phyloP scores from a whole-genome alignment of 1,284 basidiomycete species.

The Uromyces viciae-fabae region DNA sequence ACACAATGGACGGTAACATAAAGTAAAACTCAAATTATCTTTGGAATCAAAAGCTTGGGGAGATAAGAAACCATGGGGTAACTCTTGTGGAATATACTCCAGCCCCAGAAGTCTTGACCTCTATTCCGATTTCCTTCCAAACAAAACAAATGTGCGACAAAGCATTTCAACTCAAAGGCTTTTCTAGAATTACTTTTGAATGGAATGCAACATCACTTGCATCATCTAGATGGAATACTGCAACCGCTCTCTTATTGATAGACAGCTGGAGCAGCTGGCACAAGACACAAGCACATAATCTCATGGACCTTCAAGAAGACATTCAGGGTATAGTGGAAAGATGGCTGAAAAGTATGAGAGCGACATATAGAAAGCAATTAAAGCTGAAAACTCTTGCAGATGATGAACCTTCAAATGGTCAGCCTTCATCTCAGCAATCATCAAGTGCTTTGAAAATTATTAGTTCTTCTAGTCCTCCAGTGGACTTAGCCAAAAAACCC shows the following conservation, averaged over 20 bases:
- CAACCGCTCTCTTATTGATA: neutral
- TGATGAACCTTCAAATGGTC: neutral
- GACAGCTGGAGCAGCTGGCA: slow-evolving; percentile 19
- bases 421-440: neutral
- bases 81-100: neutral
- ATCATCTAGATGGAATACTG: neutral
- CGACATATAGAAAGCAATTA: neutral
- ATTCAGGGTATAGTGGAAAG: slow-evolving; percentile 6
- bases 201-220: neutral
- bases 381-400: neutral
- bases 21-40: neutral
- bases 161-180: neutral
- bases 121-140: neutral
- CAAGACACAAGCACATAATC: neutral
- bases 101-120: neutral
- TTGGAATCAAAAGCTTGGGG: neutral
- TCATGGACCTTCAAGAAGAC: neutral
- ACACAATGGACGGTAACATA: too few species aligned
- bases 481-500: too few species aligned
- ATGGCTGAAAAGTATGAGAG: slow-evolving; percentile 7
- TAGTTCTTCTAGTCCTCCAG: too few species aligned
- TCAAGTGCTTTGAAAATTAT: neutral
- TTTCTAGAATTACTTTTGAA: neutral
- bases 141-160: slow-evolving; percentile 6
- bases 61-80: neutral